Conservation (phyloP, 129 eudicot genomes). For the Chrysanthemum lavandulifolium region DNA sequence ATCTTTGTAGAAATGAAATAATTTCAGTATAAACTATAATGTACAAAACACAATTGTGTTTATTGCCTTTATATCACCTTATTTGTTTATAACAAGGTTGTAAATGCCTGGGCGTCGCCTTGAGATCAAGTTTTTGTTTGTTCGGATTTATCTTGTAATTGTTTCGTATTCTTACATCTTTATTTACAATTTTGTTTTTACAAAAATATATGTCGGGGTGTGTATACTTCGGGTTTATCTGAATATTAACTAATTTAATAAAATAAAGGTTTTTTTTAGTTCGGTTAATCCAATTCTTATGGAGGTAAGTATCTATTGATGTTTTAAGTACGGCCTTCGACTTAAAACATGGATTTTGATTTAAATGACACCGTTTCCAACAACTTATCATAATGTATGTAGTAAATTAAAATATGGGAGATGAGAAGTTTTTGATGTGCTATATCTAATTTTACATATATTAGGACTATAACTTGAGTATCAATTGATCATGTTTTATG, state of each 20-base stretch:
- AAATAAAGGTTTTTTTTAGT: too few species aligned
- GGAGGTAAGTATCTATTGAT: too few species aligned
- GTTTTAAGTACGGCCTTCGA: too few species aligned
- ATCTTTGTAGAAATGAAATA: background rate
- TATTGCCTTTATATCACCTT: background rate
- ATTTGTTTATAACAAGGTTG: background rate
- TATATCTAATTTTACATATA: background rate
- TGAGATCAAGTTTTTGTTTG: background rate
- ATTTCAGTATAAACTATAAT: too few species aligned
- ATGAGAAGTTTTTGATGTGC: conserved; percentile 3
- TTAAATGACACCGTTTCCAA: too few species aligned
- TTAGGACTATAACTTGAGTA: background rate
- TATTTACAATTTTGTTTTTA: too few species aligned
- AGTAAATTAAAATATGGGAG: conserved; percentile 1
- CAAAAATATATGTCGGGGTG: too few species aligned
- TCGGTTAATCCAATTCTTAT: too few species aligned
- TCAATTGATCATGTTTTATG: conserved; percentile 4
- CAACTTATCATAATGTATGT: too few species aligned
- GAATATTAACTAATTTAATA: too few species aligned
- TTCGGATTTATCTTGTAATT: background rate
- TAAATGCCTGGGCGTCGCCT: background rate
- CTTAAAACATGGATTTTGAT: too few species aligned
- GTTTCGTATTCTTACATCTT: background rate
- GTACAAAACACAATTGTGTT: background rate
- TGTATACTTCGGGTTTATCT: too few species aligned